Conservation (phyloP, 345 rosid genomes). For the Mallotus nudiflorus region DNA sequence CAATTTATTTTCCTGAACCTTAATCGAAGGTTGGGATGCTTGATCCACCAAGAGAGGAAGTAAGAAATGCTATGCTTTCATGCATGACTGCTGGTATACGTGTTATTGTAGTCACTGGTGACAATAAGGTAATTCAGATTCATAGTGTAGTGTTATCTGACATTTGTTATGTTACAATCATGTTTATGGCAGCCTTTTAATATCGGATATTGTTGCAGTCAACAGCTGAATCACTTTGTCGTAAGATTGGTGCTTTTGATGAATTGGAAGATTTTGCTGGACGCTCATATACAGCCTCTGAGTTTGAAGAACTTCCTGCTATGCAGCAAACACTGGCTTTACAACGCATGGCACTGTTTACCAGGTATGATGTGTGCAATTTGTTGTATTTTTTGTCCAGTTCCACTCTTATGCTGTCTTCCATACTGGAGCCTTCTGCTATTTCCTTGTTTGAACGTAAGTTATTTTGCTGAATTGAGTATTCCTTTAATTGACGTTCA, state of each 20-base stretch:
- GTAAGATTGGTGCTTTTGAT: conserved; percentile 96
- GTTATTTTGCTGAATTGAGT: conserved; percentile 14
- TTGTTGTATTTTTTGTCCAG: conserved; percentile 9
- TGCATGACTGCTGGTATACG: conserved; percentile 99
- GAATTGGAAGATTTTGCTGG: conserved; percentile 76
- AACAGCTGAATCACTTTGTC: conserved; percentile 95
- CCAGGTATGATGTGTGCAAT: conserved; percentile 49
- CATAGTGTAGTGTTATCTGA: conserved; percentile 10
- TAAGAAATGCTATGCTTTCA: conserved; percentile 87
- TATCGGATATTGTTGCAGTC: conserved; percentile 54
- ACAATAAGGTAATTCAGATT: conserved; percentile 73
- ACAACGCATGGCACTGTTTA: conserved; percentile 88
- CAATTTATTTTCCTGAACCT: background rate
- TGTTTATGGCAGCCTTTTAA: conserved; percentile 25
- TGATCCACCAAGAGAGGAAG: conserved; percentile 99
- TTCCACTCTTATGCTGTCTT: background rate
- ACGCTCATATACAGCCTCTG: conserved; percentile 90
- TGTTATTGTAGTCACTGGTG: conserved; percentile 98
- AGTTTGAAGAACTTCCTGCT: conserved; percentile 92
- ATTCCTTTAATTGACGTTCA: conserved; percentile 11
- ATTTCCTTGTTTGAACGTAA: background rate
- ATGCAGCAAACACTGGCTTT: conserved; percentile 80
- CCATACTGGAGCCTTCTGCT: background rate
- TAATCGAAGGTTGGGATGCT: conserved; percentile 87
- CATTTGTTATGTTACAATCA: background rate